These are phyloP conservation scores for Cercospora berteroae DNA, from an alignment of 2,329 filamentous ascomycete genomes.

Conservation along the genomic window DNA sequence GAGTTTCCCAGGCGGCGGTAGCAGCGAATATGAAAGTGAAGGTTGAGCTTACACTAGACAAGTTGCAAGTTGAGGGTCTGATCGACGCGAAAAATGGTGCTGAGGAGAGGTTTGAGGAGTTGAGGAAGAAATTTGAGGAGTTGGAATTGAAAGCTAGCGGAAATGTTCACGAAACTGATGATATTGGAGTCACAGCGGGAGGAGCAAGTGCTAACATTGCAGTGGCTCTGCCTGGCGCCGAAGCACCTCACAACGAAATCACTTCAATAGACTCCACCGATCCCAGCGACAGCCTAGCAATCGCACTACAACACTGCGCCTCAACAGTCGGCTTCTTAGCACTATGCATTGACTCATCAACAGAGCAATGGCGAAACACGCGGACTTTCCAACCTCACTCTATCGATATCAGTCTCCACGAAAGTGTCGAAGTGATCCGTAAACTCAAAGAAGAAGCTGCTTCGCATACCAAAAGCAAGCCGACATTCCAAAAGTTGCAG, in stretches of 20 bases:
- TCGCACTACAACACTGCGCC: neutral
- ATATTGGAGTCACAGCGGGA: no score
- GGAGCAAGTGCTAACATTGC: no score
- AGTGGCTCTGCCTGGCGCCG: no score
- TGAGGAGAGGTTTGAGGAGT: slow-evolving; percentile 12
- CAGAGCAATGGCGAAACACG: slow-evolving; percentile 5
- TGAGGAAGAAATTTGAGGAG: slow-evolving; percentile 9
- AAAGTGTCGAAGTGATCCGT: neutral
- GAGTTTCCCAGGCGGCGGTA: neutral
- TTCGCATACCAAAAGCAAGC: neutral
- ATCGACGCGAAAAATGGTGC: slow-evolving; percentile 21
- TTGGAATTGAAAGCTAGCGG: neutral
- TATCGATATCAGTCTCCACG: neutral
- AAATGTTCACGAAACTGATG: no score
- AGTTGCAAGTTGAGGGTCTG: slow-evolving; percentile 19
- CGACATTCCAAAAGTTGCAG: no score
- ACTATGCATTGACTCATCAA: slow-evolving; percentile 5
- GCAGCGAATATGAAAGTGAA: neutral
- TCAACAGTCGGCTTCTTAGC: slow-evolving; percentile 8
- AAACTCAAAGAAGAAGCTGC: neutral
- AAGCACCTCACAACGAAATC: no score
- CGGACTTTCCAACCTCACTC: neutral
- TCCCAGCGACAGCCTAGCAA: neutral
- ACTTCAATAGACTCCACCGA: neutral
- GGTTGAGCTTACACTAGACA: slow-evolving; percentile 11